A percentile compares a stretch with the other conserved stretches of the same genome.
phyloP scores from a whole-genome alignment of 805 yeast genomes.

The Candida ponderosae region DNA sequence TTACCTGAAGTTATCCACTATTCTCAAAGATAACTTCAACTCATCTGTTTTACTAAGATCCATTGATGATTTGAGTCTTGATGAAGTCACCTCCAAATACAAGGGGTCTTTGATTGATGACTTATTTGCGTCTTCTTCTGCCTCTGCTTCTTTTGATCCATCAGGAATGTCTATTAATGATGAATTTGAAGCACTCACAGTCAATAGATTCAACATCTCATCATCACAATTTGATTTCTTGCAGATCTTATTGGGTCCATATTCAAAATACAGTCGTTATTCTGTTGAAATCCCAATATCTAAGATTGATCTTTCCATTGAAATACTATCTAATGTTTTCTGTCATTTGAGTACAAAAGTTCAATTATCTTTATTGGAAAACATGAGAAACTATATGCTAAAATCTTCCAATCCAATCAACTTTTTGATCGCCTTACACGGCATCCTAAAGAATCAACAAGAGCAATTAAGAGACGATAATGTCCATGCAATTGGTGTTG shows the following conservation, averaged over 20 bases:
- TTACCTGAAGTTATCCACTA: constrained; percentile 27
- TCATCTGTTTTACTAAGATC: constrained; percentile 22
- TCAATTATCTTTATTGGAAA: constrained; percentile 84
- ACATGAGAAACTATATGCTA: constrained; percentile 49
- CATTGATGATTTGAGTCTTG: not conserved
- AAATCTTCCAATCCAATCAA: constrained; percentile 51
- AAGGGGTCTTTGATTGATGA: constrained; percentile 16
- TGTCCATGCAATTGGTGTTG: no score
- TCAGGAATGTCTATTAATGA: constrained; percentile 1
- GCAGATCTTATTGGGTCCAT: constrained; percentile 4
- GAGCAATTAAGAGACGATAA: constrained; percentile 14
- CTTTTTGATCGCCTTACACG: constrained; percentile 55
- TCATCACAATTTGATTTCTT: not conserved
- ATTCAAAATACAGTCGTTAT: constrained; percentile 25
- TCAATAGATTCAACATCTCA: not conserved
- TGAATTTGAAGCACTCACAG: constrained; percentile 1
- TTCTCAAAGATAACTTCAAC: constrained; percentile 27
- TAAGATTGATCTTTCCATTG: constrained; percentile 72
- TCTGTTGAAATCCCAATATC: constrained; percentile 41
- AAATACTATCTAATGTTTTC: constrained; percentile 62
- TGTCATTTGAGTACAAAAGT: constrained; percentile 69
- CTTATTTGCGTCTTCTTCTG: constrained; percentile 22
- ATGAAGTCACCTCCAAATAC: not conserved
- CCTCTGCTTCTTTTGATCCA: constrained; percentile 5
- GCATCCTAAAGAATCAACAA: constrained; percentile 24